Evolutionary conservation across 305 asterid genomes (phyloP).

Genomic region (Plantago coronopus): DNA sequence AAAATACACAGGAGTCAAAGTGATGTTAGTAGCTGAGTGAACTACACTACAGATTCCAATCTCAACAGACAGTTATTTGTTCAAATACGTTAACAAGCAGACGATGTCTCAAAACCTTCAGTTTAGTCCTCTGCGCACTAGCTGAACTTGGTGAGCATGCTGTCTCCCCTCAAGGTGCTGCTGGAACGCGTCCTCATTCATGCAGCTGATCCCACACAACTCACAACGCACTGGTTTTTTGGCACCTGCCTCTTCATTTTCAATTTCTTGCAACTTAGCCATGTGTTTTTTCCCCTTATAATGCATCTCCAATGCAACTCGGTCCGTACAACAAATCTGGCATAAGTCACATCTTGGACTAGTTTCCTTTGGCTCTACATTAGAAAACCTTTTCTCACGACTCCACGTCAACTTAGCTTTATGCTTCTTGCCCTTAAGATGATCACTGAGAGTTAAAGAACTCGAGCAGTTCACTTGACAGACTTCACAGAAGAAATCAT

Average conservation of each 20-base stretch:
- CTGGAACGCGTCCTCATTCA: not conserved
- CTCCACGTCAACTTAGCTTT: not conserved
- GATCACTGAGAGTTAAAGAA: not conserved
- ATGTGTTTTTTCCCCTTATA: slow-evolving; percentile 1
- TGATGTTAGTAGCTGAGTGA: no score
- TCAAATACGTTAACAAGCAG: not conserved
- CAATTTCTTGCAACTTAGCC: not conserved
- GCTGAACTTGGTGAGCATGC: not conserved
- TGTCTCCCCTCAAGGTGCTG: not conserved
- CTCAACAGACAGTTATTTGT: not conserved
- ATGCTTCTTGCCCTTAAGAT: not conserved
- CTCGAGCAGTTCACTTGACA: slow-evolving; percentile 11
- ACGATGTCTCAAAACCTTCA: not conserved
- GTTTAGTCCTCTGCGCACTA: not conserved
- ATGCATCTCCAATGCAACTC: slow-evolving; percentile 1
- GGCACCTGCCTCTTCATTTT: not conserved
- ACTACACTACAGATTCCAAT: no score
- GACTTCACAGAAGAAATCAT: slow-evolving; percentile 10
- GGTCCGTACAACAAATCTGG: not conserved
- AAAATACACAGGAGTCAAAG: no score
- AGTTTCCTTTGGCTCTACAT: not conserved
- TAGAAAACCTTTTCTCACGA: not conserved
- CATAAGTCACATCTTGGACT: not conserved
- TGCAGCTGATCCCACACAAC: not conserved
- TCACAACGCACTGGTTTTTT: not conserved